Evolutionary conservation across 805 yeast species (phyloP).

Genomic region (Starmerella stigmatis): DNA sequence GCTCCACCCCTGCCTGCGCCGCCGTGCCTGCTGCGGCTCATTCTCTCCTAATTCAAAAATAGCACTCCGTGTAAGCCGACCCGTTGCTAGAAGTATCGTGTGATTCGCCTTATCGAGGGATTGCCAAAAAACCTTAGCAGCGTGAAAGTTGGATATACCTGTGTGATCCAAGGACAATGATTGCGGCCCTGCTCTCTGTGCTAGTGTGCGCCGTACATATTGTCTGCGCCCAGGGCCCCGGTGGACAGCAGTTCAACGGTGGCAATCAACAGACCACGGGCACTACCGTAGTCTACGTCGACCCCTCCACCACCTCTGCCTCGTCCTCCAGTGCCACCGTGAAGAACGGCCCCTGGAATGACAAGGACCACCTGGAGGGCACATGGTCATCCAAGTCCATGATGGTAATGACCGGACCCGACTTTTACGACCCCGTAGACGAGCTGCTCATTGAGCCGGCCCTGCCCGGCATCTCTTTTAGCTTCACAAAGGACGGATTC

Average conservation of each 20-base stretch:
- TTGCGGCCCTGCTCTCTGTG: constrained; percentile 4
- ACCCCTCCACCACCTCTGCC: constrained; percentile 8
- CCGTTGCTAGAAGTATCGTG: constrained; percentile 2
- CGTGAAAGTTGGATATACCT: background rate
- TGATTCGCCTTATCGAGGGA: background rate
- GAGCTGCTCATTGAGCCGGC: constrained; percentile 92
- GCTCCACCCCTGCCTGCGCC: background rate
- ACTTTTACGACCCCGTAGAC: constrained; percentile 88
- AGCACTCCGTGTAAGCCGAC: constrained; percentile 3
- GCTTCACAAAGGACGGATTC: constrained; percentile 85
- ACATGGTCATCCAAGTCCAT: constrained; percentile 94
- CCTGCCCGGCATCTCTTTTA: constrained; percentile 84
- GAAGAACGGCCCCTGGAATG: constrained; percentile 25
- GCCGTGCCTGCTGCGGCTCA: too few relatives aligned
- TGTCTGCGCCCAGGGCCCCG: constrained; percentile 5
- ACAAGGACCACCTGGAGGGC: constrained; percentile 44
- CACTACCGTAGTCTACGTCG: constrained; percentile 2
- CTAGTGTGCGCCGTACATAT: background rate
- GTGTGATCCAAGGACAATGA: background rate
- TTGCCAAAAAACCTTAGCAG: constrained; percentile 1
- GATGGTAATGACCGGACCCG: constrained; percentile 91
- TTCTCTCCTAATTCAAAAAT: too few relatives aligned
- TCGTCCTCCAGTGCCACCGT: too few relatives aligned
- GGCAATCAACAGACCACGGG: constrained; percentile 4
- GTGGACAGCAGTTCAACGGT: constrained; percentile 1